A percentile compares a stretch with the other conserved stretches of the same genome.
phyloP scores from a whole-genome alignment of 2,329 filamentous ascomycete genomes.

The Leptographium flavum region DNA sequence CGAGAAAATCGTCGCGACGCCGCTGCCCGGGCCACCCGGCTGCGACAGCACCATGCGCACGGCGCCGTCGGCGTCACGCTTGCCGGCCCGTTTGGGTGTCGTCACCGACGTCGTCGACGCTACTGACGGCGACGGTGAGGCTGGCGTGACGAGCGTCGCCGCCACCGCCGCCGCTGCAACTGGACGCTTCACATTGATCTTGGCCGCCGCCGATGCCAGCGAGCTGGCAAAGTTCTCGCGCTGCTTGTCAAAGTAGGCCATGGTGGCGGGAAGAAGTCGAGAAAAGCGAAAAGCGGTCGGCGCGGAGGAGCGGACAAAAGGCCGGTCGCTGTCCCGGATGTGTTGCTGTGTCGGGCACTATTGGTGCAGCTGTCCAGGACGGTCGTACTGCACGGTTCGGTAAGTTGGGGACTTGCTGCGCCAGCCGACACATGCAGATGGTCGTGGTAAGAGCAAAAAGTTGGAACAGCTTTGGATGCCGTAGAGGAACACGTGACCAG shows the following conservation, averaged over 20 bases:
- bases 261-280: too few relatives aligned
- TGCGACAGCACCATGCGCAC: constrained; percentile 5
- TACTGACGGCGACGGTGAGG: constrained; percentile 48
- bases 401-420: too few relatives aligned
- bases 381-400: too few relatives aligned
- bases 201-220: constrained; percentile 48
- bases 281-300: too few relatives aligned
- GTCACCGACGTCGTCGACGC: constrained; percentile 30
- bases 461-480: too few relatives aligned
- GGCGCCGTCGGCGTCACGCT: constrained; percentile 31
- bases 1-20: constrained; percentile 47
- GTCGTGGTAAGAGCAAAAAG: too few relatives aligned
- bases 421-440: too few relatives aligned
- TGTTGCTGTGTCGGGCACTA: too few relatives aligned
- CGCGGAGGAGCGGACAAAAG: neutral
- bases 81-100: constrained; percentile 51
- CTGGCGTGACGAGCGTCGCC: constrained; percentile 30
- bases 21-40: neutral
- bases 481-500: too few relatives aligned
- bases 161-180: too few relatives aligned
- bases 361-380: too few relatives aligned
- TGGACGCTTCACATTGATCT: constrained; percentile 38
- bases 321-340: neutral
- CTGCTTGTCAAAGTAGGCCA: constrained; percentile 51
- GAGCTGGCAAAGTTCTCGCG: constrained; percentile 47